phyloP scores from a whole-genome alignment of 164 flowering plant species.

The Saururus chinensis region DNA sequence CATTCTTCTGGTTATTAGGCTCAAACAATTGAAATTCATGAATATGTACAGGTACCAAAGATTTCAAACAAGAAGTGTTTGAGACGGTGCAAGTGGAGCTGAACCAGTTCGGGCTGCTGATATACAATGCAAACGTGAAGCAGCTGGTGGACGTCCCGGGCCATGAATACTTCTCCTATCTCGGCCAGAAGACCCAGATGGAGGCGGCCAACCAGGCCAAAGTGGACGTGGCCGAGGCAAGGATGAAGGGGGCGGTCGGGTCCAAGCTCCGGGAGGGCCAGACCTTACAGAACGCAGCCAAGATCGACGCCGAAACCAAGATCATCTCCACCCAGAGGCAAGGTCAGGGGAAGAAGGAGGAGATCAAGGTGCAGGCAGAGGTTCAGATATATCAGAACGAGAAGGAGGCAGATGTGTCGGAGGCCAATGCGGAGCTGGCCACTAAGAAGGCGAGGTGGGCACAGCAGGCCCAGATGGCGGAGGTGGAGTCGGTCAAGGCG shows the following conservation, averaged over 20 bases:
- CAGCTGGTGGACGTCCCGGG: conserved; percentile 31
- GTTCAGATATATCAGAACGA: background rate
- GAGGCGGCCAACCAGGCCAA: conserved; percentile 27
- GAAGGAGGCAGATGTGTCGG: background rate
- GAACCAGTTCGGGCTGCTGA: conserved; percentile 25
- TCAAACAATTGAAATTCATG: no score
- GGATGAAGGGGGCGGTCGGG: conserved; percentile 20
- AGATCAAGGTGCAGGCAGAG: background rate
- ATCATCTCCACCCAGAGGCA: conserved; percentile 15
- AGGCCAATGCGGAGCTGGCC: background rate
- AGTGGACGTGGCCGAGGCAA: conserved; percentile 20
- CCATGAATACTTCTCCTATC: conserved; percentile 33
- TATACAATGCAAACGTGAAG: conserved; percentile 36
- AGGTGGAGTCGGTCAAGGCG: background rate
- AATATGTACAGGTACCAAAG: conserved; percentile 20
- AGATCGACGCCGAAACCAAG: conserved; percentile 19
- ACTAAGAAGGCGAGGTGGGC: background rate
- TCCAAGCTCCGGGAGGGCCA: conserved; percentile 17
- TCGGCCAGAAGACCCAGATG: conserved; percentile 36
- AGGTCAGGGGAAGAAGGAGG: background rate
- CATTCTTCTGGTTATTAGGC: no score
- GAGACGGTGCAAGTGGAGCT: conserved; percentile 32
- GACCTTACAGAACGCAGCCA: conserved; percentile 17
- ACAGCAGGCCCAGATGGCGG: background rate
- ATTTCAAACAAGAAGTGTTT: conserved; percentile 29